phyloP scores from a whole-genome alignment of 2,329 filamentous ascomycete genomes.

The Alternaria infectoria region DNA sequence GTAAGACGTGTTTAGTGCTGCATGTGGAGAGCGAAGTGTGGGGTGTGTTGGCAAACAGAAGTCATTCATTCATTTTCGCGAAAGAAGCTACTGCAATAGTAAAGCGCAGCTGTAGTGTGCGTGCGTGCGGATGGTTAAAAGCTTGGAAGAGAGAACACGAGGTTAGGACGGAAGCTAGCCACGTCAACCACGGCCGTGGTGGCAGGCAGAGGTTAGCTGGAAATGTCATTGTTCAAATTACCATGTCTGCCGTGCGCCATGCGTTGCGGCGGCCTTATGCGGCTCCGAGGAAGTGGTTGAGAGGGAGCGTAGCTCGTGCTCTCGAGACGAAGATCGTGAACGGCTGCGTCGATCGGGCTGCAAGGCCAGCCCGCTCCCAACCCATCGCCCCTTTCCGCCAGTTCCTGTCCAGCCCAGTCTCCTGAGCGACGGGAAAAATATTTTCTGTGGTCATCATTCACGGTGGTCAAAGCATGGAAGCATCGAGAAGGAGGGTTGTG shows the following conservation, averaged over 20 bases:
- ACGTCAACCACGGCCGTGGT: conserved; percentile 18
- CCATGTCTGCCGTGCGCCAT: neutral
- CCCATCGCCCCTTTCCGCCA: neutral
- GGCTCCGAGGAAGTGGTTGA: neutral
- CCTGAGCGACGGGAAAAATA: neutral
- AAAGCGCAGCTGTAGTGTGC: neutral
- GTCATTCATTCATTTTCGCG: neutral
- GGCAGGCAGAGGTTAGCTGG: neutral
- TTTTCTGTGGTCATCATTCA: neutral
- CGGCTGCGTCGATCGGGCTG: neutral
- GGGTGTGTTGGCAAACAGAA: conserved; percentile 1
- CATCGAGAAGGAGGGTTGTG: neutral
- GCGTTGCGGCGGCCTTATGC: neutral
- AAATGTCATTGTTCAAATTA: neutral
- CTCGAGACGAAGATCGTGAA: conserved; percentile 7
- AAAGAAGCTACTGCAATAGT: neutral
- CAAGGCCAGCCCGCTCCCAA: neutral
- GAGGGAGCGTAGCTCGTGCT: neutral
- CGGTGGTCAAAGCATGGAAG: neutral
- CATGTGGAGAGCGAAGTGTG: neutral
- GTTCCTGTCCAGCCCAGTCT: neutral
- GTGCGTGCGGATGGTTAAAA: neutral
- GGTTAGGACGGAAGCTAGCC: conserved; percentile 20
- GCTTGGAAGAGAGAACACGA: neutral
- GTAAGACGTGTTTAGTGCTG: neutral